A percentile compares a stretch with the other conserved stretches of the same genome.
Conservation (phyloP, 2,329 filamentous ascomycete species). For the Sarocladium strictum region DNA sequence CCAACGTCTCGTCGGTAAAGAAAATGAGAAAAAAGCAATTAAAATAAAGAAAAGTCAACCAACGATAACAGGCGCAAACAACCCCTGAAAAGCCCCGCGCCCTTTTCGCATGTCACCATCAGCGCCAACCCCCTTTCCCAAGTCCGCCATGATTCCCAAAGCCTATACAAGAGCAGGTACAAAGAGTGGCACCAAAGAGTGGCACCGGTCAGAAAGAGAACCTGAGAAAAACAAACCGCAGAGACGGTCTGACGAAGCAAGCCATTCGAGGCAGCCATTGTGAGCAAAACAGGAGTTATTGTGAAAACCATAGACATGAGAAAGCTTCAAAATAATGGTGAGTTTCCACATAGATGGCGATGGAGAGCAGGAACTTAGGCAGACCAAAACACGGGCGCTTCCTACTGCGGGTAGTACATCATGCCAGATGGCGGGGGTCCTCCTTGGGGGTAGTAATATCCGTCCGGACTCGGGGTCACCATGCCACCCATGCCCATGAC, state of each 20-base stretch:
- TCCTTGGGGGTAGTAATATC: conserved; percentile 62
- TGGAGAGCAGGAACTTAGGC: background rate
- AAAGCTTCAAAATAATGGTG: too few species aligned
- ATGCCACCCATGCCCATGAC: conserved; percentile 71
- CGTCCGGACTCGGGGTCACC: conserved; percentile 63
- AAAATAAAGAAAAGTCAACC: background rate
- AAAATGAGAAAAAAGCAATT: too few species aligned
- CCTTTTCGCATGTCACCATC: background rate
- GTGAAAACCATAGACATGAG: background rate
- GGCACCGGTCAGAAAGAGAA: background rate
- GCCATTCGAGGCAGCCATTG: background rate
- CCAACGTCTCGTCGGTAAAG: too few species aligned
- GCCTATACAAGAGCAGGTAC: conserved; percentile 3
- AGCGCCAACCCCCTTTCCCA: background rate
- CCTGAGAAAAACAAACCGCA: background rate
- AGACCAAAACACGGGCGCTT: background rate
- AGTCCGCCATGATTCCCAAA: background rate
- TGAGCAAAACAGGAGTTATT: background rate
- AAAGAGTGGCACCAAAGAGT: too few species aligned
- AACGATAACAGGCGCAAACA: background rate
- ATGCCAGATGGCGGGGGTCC: conserved; percentile 39
- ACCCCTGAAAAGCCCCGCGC: background rate
- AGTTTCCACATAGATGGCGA: background rate
- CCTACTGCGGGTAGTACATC: conserved; percentile 47
- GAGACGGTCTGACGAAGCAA: background rate